Evolutionary conservation across 345 rosid species (phyloP), one percentile per base, ranked within the genome.

Genomic region (Draba incana): DNA sequence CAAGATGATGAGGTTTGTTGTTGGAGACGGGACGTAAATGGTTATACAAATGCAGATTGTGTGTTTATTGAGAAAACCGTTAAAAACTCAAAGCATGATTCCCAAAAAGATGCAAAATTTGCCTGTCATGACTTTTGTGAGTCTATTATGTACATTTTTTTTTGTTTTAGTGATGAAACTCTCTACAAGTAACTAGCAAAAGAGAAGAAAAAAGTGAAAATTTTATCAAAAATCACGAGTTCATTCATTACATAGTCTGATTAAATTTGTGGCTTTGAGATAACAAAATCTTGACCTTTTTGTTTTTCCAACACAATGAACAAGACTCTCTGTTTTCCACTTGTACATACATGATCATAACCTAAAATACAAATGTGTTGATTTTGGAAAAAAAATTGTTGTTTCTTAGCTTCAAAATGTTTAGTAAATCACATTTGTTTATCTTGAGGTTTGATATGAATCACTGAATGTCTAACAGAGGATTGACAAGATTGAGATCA

Each of bases 111-210:
- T 58, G 73, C 51, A 59, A 15, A 23, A 15, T 49, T 10, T 58
- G 66, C 27, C 46, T 58, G 73, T 58, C 66, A 58, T 39, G 58
- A 11, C 24, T 69, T 69, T 9, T 58, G 72, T 8, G 58, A 58
- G 43, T 69, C 65, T 49, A 14, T 49, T n/a, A 33, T 54, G 33
- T 31, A 33, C 8, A 33, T 33, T 31, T 31, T 30, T 30, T 31
- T 31, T 31, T 31, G 35, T 31, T 28, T 31, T 31, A 31, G 35
- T 31, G 6, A 31, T 6, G 53, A 45, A 61, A 44, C 53, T 30
- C 66, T 30, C 20, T 35, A 35, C 7, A 20, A 38, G 10, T 38
- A 20, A 57, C 10, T 10, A 49, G 23, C 54, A 28, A 3, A 28
- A 28, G 3, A 28, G 5, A 5, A 28, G 31, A 31, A 31, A 28